Evolutionary conservation across 1,284 basidiomycete species (phyloP), one percentile per base, ranked within the genome.

Genomic region (Chondrostereum purpureum): DNA sequence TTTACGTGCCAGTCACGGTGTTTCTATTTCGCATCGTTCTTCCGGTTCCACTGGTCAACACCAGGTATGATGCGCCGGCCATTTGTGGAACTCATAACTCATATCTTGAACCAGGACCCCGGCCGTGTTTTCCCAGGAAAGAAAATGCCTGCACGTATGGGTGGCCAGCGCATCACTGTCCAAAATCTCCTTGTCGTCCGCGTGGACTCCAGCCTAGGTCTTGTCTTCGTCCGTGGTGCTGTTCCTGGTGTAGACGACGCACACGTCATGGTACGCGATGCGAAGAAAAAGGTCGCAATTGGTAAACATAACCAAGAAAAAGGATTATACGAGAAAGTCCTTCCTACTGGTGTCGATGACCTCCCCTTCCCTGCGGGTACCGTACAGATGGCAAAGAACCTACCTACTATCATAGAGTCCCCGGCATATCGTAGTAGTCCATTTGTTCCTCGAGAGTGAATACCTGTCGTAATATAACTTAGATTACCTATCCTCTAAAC

Each of bases 141-240:
- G 70, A 98, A 97, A 73, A 99, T 98, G 95, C 84, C 95, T 6
- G 96, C 95, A 39, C 84, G 87, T 39, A 86, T 97, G 77, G 96
- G 96, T 45, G 86, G 83, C 49, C 74, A 80, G 53, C 84, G 85
- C 37, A 80, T 80, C 13, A 98, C 94, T 8, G 77, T 80, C 10
- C 92, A 95, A 62, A 99, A 97, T 62, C 79, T 98, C 21, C 69
- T 84, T 1, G 92, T 98, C 24, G 78, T 95, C 48, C 87, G 92
- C 22, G 77, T 99, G 48, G 95, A 99, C 68, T 80, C 80, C 14
- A 69, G 73, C 12, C 79, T 95, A 44, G 86, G 96, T 64, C 76
- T 97, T 40, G 72, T 99, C 49, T 97, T 89, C 62, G 85, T 99
- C 43, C 75, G 75, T 41, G 86, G 86, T 16, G 77, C 78, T 38